A percentile compares a stretch with the other conserved stretches of the same genome.
Evolutionary conservation across 2,329 filamentous ascomycete species (phyloP).

Genomic region (Arachnomyces sp.): DNA sequence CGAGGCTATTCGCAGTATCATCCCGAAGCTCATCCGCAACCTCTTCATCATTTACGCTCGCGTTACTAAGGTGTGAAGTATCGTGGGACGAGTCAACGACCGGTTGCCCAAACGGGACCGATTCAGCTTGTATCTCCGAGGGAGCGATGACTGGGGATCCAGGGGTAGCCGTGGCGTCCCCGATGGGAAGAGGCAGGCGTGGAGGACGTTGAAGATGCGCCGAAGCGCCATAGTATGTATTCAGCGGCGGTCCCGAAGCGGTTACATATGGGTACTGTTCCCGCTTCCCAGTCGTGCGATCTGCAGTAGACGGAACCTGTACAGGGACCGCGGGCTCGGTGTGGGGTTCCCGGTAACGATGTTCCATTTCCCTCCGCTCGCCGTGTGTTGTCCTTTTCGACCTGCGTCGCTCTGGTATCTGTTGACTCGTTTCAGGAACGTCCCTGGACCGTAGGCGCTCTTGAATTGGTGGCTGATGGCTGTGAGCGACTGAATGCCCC

Average conservation of each 20-base stretch:
- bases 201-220: slow-evolving; percentile 55
- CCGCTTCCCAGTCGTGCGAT: slow-evolving; percentile 21
- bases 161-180: slow-evolving; percentile 80
- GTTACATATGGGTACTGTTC: slow-evolving; percentile 23
- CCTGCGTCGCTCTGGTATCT: slow-evolving; percentile 18
- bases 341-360: slow-evolving; percentile 19
- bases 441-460: slow-evolving; percentile 34
- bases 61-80: slow-evolving; percentile 46
- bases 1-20: slow-evolving; percentile 55
- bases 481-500: slow-evolving; percentile 29
- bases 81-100: slow-evolving; percentile 49
- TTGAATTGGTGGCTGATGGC: slow-evolving; percentile 28
- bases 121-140: slow-evolving; percentile 48
- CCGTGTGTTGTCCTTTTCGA: slow-evolving; percentile 11
- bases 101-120: slow-evolving; percentile 34
- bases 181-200: slow-evolving; percentile 82
- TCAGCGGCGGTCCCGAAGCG: slow-evolving; percentile 39
- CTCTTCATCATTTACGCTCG: slow-evolving; percentile 57
- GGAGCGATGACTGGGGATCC: slow-evolving; percentile 81
- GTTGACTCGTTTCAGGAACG: slow-evolving; percentile 21
- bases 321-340: slow-evolving; percentile 30
- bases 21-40: slow-evolving; percentile 59
- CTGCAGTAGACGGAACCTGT: slow-evolving; percentile 25
- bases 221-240: slow-evolving; percentile 38
- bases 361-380: slow-evolving; percentile 8